A percentile compares a stretch with the other conserved stretches of the same genome.
Conservation (phyloP, 1,284 basidiomycete genomes). For the Fomitopsis pinicola region DNA sequence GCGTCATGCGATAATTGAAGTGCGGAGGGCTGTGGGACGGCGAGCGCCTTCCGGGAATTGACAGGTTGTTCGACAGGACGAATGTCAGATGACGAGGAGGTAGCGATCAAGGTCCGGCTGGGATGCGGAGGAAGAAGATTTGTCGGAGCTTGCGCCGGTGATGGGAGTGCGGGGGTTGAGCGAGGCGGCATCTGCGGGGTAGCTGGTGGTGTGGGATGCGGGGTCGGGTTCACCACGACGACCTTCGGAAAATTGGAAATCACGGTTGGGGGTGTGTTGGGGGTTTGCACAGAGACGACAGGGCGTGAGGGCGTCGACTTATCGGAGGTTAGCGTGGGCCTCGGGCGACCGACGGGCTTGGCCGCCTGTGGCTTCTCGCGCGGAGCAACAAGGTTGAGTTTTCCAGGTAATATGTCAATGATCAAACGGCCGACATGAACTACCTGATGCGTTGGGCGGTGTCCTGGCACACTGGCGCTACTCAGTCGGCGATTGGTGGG, state of each 20-base stretch:
- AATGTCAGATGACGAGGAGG: slow-evolving; percentile 5
- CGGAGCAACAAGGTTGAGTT: slow-evolving; percentile 21
- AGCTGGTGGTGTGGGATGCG: slow-evolving; percentile 53
- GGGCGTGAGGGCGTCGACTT: slow-evolving; percentile 20
- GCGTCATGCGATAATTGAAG: slow-evolving; percentile 7
- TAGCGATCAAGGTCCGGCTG: slow-evolving; percentile 13
- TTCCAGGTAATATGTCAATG: slow-evolving; percentile 48
- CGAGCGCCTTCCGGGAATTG: background rate
- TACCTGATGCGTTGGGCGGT: slow-evolving; percentile 27
- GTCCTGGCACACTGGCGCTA: slow-evolving; percentile 24
- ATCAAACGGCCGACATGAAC: slow-evolving; percentile 49
- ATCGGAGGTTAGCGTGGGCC: slow-evolving; percentile 5
- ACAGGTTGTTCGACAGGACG: background rate
- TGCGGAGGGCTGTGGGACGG: background rate
- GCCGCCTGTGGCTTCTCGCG: background rate
- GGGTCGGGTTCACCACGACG: slow-evolving; percentile 51
- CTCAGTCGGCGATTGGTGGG: slow-evolving; percentile 23
- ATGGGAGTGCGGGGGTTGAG: slow-evolving; percentile 9
- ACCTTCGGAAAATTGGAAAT: slow-evolving; percentile 38
- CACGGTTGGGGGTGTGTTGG: slow-evolving; percentile 23
- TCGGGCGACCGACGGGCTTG: slow-evolving; percentile 6
- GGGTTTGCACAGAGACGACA: slow-evolving; percentile 25
- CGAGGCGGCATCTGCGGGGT: slow-evolving; percentile 33
- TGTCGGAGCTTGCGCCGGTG: slow-evolving; percentile 14
- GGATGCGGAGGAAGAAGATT: slow-evolving; percentile 23